Evolutionary conservation across 306 rosid genomes (phyloP), one percentile per base, ranked within the genome.

Genomic region (Cucurbita maxima): DNA sequence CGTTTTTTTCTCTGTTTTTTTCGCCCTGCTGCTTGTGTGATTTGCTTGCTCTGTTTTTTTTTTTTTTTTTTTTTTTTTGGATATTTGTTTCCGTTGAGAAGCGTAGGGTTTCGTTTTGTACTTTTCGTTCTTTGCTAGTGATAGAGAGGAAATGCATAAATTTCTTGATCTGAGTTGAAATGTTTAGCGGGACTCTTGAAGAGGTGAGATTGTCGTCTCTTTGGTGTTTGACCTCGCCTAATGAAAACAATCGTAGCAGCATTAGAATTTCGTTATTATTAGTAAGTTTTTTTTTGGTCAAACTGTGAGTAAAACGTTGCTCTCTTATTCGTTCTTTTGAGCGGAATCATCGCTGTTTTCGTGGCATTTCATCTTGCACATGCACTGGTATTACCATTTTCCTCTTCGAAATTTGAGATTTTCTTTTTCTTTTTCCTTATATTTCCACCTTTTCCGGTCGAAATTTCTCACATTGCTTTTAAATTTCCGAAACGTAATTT

Each of bases 61-160:
- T 25, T 25, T 5, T 47, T 20, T 14, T 25, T 30, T 30, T 25
- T 25, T 30, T 30, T 30, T 30, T 1, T 36, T 34, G 48, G 37
- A 36, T 76, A 79, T 64, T 83, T 68, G 60, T 75, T 74, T 76
- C 77, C 74, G 18, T 8, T 8, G 20, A 60, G 55, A 52, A 72
- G 55, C 59, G 3, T 34, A 14, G 5, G 60, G 18, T 53, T 13
- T 44, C 54, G 61, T 40, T 16, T 13, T 52, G 16, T 10, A 51
- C 25, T 18, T 41, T 64, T 7, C 6, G 18, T 19, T 69, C 3
- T 52, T 37, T 16, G 43, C 18, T 34, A 10, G 10, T 37, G 0
- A 5, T 4, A 45, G 19, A 19, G 38, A 10, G 18, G 55, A 25
- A 67, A 44, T 67, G 73, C 12, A 14, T 38, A 45, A 4, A 10